Evolutionary conservation across 179 eudicot genomes (phyloP).

Genomic region (Spergularia azorica): DNA sequence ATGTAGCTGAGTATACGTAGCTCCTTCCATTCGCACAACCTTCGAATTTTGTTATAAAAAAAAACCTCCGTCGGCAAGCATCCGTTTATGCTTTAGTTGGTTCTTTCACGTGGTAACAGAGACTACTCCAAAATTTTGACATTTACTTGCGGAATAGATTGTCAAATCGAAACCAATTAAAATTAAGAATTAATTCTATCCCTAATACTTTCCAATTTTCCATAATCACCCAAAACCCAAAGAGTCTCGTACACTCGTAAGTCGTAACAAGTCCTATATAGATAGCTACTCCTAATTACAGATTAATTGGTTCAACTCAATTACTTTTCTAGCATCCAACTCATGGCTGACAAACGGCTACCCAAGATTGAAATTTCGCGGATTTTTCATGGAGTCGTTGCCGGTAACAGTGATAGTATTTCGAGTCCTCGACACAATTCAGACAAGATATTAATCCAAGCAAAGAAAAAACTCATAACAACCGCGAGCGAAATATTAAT

Average conservation of each 20-base stretch:
- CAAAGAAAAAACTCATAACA: slow-evolving; percentile 4
- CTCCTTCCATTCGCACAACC: no score
- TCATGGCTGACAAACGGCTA: background rate
- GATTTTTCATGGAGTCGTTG: background rate
- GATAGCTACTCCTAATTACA: background rate
- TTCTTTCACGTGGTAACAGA: no score
- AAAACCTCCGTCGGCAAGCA: no score
- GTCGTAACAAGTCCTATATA: background rate
- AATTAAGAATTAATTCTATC: no score
- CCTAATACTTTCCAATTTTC: no score
- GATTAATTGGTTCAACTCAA: background rate
- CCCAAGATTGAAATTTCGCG: background rate
- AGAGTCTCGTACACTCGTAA: no score
- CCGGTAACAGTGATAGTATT: background rate
- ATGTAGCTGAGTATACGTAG: no score
- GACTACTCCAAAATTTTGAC: no score
- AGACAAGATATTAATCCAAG: background rate
- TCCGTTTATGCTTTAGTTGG: no score
- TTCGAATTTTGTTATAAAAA: no score
- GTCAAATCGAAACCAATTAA: background rate
- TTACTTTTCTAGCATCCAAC: no score
- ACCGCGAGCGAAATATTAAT: background rate
- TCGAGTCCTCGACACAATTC: background rate
- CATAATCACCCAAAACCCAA: no score
- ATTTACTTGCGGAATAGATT: background rate